Conservation (phyloP, 441 rosid species). For the Bruguiera hainesii region DNA sequence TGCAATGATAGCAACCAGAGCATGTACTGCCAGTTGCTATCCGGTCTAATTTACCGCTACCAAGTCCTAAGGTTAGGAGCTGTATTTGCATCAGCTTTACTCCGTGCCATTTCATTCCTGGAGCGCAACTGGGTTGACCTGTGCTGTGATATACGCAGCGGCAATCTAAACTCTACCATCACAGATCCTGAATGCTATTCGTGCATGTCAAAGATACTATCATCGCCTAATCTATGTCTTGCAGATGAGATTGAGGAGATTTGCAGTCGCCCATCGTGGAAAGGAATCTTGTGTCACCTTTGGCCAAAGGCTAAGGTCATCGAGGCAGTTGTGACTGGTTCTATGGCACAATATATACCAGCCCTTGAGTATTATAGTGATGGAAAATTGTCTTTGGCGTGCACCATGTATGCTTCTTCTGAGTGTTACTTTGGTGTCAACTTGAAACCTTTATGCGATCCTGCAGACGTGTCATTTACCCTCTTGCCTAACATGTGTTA, state of each 20-base stretch:
- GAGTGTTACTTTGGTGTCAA: constrained; percentile 92
- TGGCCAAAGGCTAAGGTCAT: constrained; percentile 88
- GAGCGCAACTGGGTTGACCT: constrained; percentile 69
- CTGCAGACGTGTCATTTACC: constrained; percentile 75
- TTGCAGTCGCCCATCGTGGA: constrained; percentile 66
- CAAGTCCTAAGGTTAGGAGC: constrained; percentile 80
- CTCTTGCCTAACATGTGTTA: constrained; percentile 90
- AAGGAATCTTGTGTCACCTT: constrained; percentile 67
- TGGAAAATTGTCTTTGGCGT: constrained; percentile 70
- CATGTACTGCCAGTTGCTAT: constrained; percentile 88
- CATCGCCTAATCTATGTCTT: constrained; percentile 49
- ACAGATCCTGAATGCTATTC: constrained; percentile 60
- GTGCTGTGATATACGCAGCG: constrained; percentile 58
- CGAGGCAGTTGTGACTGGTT: constrained; percentile 88
- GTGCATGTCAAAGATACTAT: constrained; percentile 45
- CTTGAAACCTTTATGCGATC: constrained; percentile 71
- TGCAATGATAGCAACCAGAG: constrained; percentile 81
- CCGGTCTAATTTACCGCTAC: constrained; percentile 70
- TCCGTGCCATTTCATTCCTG: constrained; percentile 73
- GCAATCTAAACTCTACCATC: constrained; percentile 47
- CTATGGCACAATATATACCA: constrained; percentile 91
- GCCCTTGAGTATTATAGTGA: constrained; percentile 62
- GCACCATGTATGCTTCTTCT: constrained; percentile 93
- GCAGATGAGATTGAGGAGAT: constrained; percentile 71
- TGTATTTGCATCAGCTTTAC: constrained; percentile 82